These are phyloP conservation scores for Ophiostoma australiae DNA, from an alignment of 2,329 filamentous ascomycete species.

Conservation along the genomic window DNA sequence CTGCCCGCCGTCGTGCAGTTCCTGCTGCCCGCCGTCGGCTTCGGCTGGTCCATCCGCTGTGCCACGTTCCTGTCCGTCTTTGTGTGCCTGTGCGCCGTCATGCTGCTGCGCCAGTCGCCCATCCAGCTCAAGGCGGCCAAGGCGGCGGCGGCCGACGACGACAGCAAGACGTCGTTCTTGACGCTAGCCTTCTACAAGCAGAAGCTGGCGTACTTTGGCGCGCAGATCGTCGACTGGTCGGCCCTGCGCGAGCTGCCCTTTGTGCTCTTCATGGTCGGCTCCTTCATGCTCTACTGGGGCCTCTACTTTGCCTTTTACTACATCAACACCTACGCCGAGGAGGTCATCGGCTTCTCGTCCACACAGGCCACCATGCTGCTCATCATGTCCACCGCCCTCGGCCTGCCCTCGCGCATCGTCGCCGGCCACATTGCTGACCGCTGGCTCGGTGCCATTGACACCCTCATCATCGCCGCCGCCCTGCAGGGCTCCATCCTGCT, in stretches of 20 bases:
- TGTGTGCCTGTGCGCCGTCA: constrained; percentile 38
- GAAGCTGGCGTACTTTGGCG: constrained; percentile 25
- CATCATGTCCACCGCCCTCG: constrained; percentile 53
- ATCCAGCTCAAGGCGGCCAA: neutral
- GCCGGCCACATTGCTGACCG: constrained; percentile 51
- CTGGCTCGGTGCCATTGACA: constrained; percentile 51
- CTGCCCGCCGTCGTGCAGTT: constrained; percentile 57
- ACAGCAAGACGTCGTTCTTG: no score
- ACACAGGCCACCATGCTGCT: constrained; percentile 50
- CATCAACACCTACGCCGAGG: constrained; percentile 34
- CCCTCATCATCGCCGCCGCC: constrained; percentile 42
- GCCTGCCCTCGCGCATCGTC: constrained; percentile 50
- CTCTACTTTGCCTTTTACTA: constrained; percentile 52
- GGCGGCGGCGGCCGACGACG: no score
- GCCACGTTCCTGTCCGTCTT: constrained; percentile 56
- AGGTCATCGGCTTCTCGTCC: constrained; percentile 44
- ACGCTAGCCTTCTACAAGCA: no score
- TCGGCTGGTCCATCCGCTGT: constrained; percentile 59
- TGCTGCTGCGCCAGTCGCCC: constrained; percentile 37
- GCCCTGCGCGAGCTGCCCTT: constrained; percentile 50
- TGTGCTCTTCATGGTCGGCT: constrained; percentile 37
- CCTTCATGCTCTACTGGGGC: constrained; percentile 44
- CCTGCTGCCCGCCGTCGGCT: constrained; percentile 57
- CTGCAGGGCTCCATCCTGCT: constrained; percentile 37
- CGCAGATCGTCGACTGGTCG: constrained; percentile 46